phyloP scores from a whole-genome alignment of 176 grass and related monocot species.

The Cymbopogon citratus region DNA sequence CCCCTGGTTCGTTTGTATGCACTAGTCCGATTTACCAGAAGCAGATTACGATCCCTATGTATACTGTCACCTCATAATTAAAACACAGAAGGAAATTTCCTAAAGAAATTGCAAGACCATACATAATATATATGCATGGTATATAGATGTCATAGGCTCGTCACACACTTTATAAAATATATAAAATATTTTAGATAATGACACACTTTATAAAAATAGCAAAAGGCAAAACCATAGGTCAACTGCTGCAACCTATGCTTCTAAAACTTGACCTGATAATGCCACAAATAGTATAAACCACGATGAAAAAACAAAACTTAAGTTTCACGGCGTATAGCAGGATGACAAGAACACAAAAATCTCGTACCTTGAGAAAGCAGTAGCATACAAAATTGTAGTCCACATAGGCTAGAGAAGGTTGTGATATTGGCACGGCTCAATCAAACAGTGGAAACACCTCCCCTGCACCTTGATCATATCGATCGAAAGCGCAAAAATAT shows the following conservation, averaged over 20 bases:
- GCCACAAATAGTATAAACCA: neutral
- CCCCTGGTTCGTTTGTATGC: too few species aligned
- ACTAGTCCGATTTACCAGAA: too few species aligned
- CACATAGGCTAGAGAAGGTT: conserved; percentile 30
- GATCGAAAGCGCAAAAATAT: neutral
- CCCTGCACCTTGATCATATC: neutral
- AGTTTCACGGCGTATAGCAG: neutral
- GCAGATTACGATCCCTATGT: too few species aligned
- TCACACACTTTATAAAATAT: too few species aligned
- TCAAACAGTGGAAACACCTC: conserved; percentile 6
- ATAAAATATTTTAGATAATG: too few species aligned
- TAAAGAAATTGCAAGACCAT: neutral
- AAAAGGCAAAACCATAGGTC: neutral
- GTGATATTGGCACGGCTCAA: conserved; percentile 85
- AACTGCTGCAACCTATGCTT: neutral
- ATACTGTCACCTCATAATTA: too few species aligned
- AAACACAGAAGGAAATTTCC: neutral
- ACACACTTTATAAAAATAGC: neutral
- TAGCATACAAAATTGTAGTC: neutral
- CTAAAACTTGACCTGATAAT: neutral
- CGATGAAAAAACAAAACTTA: neutral
- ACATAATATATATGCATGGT: too few species aligned
- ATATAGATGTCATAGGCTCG: too few species aligned
- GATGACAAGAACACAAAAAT: neutral
- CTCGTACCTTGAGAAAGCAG: conserved; percentile 26